These are phyloP conservation scores for Calcarisporium arbuscula DNA, from an alignment of 2,329 filamentous ascomycete species.

Conservation along the genomic window DNA sequence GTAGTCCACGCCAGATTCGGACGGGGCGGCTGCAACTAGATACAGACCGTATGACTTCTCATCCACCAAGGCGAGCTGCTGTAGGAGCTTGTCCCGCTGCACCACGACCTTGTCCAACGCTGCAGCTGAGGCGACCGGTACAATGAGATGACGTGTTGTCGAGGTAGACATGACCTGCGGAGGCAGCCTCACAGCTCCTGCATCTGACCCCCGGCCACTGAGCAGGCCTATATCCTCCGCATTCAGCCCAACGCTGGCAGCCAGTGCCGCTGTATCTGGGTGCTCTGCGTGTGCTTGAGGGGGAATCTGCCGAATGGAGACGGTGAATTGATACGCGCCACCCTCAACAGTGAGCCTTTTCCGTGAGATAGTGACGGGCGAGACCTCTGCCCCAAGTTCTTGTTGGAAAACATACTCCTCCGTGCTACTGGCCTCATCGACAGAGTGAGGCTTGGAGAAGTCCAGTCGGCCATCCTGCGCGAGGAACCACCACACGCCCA, in stretches of 20 bases:
- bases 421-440: background rate
- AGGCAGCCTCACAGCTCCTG: too few species aligned
- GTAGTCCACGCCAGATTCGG: constrained; percentile 1
- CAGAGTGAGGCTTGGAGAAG: constrained; percentile 3
- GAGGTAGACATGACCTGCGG: constrained; percentile 14
- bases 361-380: constrained; percentile 6
- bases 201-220: background rate
- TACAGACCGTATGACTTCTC: constrained; percentile 11
- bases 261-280: constrained; percentile 6
- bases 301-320: constrained; percentile 10
- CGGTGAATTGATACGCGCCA: constrained; percentile 3
- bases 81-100: constrained; percentile 9
- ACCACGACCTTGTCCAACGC: constrained; percentile 8
- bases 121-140: constrained; percentile 9
- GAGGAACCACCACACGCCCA: constrained; percentile 17
- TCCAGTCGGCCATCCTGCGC: constrained; percentile 9
- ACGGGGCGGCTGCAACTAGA: constrained; percentile 6
- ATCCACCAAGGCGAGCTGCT: constrained; percentile 10
- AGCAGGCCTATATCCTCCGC: constrained; percentile 8
- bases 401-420: constrained; percentile 9
- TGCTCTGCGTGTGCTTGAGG: constrained; percentile 8
- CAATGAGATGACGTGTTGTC: constrained; percentile 12
- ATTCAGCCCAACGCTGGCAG: constrained; percentile 5
- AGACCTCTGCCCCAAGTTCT: constrained; percentile 9
- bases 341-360: too few species aligned